These are phyloP conservation scores for Tetracladium marchalianum DNA, from an alignment of 495 filamentous ascomycete genomes.

Conservation along the genomic window DNA sequence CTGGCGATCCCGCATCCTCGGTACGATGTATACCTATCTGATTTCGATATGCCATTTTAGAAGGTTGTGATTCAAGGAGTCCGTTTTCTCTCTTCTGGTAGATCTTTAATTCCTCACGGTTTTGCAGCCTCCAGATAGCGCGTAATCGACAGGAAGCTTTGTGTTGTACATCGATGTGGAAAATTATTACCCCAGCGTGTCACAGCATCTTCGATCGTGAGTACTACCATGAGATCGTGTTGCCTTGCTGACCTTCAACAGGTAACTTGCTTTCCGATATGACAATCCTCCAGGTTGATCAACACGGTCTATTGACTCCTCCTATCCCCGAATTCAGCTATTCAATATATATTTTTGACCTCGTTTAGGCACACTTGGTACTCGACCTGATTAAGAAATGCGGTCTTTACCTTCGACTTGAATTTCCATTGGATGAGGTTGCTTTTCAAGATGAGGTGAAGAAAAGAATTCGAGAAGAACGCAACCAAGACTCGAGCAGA, in stretches of 20 bases:
- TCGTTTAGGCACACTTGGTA: too few relatives aligned
- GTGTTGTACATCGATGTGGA: constrained; percentile 23
- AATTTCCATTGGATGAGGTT: constrained; percentile 24
- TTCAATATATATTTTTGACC: constrained; percentile 8
- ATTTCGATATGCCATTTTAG: constrained; percentile 23
- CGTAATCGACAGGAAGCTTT: constrained; percentile 19
- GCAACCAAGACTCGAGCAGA: constrained; percentile 17
- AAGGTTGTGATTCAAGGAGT: constrained; percentile 23
- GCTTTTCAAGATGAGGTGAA: constrained; percentile 19
- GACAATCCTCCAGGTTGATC: constrained; percentile 10
- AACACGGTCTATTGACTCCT: constrained; percentile 22
- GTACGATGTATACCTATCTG: constrained; percentile 23
- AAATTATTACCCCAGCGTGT: constrained; percentile 65
- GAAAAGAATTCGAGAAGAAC: constrained; percentile 16
- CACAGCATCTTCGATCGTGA: constrained; percentile 16
- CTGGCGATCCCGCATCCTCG: constrained; percentile 14
- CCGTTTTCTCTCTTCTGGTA: not conserved
- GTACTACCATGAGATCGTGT: too few relatives aligned
- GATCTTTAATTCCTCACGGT: not conserved
- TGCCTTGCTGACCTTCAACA: too few relatives aligned
- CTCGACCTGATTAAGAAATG: constrained; percentile 5
- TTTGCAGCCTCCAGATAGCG: constrained; percentile 12
- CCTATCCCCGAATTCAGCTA: constrained; percentile 20
- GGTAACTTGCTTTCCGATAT: constrained; percentile 14
- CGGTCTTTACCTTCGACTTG: constrained; percentile 22